Percentiles rank a stretch among this genome's conserved stretches.
These are phyloP conservation scores for Puccinia novopanici DNA, from an alignment of 1,284 basidiomycete species.

Conservation along the genomic window DNA sequence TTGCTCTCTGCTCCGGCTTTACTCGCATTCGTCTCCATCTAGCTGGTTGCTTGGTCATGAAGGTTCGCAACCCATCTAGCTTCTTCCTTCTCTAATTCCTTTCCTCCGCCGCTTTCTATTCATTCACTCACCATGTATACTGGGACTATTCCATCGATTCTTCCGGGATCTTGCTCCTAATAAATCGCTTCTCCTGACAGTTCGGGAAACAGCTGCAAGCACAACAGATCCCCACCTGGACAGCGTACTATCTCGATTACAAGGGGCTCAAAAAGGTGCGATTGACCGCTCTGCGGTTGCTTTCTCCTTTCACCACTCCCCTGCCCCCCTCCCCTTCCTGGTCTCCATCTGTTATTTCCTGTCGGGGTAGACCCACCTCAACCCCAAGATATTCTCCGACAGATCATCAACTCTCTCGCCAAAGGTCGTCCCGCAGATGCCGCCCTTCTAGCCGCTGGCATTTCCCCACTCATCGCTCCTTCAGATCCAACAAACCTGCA, in stretches of 20 bases:
- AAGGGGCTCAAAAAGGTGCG: slow-evolving; percentile 82
- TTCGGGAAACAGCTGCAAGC: slow-evolving; percentile 98
- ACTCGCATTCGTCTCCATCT: too few relatives aligned
- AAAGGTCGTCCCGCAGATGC: slow-evolving; percentile 87
- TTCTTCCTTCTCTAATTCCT: neutral
- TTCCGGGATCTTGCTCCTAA: neutral
- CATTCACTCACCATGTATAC: neutral
- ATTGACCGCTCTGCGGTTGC: slow-evolving; percentile 16
- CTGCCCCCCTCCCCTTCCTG: neutral
- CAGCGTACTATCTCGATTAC: slow-evolving; percentile 93
- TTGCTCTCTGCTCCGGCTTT: too few relatives aligned
- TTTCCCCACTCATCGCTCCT: slow-evolving; percentile 65
- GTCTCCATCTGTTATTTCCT: slow-evolving; percentile 17
- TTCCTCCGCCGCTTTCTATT: neutral
- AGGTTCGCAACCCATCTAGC: slow-evolving; percentile 3
- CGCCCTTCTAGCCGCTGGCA: slow-evolving; percentile 78
- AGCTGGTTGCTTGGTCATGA: slow-evolving; percentile 27
- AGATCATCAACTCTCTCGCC: slow-evolving; percentile 94
- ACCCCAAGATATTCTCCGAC: slow-evolving; percentile 45
- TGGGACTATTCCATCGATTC: neutral
- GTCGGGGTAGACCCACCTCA: slow-evolving; percentile 36
- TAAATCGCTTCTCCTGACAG: slow-evolving; percentile 62
- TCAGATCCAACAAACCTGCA: neutral
- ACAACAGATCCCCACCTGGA: slow-evolving; percentile 97
- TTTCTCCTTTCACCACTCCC: neutral